phyloP scores from a whole-genome alignment of 1,139 yeast species.

The Lodderomyces pseudojiufengensis region DNA sequence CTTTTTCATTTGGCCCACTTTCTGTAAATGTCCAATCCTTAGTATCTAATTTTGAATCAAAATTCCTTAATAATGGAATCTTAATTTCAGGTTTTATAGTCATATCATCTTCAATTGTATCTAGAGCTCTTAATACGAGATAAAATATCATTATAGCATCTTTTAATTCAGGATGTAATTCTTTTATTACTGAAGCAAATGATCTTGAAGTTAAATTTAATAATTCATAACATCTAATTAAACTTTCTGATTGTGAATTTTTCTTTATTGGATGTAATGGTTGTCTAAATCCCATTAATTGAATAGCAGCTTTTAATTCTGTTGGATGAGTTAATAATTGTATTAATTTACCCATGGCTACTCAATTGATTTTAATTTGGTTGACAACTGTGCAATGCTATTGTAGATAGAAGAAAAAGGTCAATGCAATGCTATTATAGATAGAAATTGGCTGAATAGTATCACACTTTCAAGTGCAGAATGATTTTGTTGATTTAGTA shows the following conservation, averaged over 20 bases:
- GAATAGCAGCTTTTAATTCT: conserved; percentile 67
- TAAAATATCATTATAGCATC: conserved; percentile 81
- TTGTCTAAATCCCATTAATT: conserved; percentile 53
- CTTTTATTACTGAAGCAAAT: conserved; percentile 87
- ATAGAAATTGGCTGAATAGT: too few relatives aligned
- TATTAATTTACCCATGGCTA: conserved; percentile 59
- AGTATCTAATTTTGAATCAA: conserved; percentile 57
- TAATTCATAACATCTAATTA: conserved; percentile 66
- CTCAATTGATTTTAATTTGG: too few relatives aligned
- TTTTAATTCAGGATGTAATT: conserved; percentile 85
- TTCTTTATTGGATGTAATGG: conserved; percentile 36
- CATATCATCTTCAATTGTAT: conserved; percentile 97
- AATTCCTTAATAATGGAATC: conserved; percentile 68
- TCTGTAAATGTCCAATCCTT: conserved; percentile 82
- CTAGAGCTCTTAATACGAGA: conserved; percentile 82
- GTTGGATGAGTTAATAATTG: conserved; percentile 67
- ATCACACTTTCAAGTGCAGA: too few relatives aligned
- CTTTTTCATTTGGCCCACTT: conserved; percentile 72
- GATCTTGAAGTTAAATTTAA: conserved; percentile 78
- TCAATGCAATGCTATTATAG: too few relatives aligned
- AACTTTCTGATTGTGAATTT: conserved; percentile 22
- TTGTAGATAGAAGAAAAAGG: too few relatives aligned
- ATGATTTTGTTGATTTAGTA: too few relatives aligned
- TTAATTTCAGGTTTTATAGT: conserved; percentile 67
- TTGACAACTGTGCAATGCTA: too few relatives aligned